Percentiles rank a stretch among this genome's conserved stretches.
Evolutionary conservation across 2,329 filamentous ascomycete genomes (phyloP).

Genomic region (Diaporthe vexans): DNA sequence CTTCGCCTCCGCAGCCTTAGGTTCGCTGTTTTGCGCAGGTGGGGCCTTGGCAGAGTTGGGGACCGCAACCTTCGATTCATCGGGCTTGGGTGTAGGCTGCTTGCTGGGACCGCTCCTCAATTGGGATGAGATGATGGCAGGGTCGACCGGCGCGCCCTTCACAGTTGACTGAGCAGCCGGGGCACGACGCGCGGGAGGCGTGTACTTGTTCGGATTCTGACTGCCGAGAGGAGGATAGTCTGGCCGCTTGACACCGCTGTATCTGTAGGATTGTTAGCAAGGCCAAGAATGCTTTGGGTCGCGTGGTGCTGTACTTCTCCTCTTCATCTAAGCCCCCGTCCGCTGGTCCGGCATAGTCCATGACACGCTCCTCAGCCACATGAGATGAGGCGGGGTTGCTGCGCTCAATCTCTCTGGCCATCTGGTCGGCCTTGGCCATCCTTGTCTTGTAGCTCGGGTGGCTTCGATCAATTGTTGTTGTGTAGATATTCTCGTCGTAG

Average conservation of each 20-base stretch:
- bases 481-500: constrained; percentile 96
- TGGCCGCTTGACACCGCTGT: constrained; percentile 87
- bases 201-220: constrained; percentile 79
- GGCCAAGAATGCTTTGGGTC: constrained; percentile 34
- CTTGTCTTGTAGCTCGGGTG: constrained; percentile 86
- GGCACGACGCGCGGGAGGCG: constrained; percentile 87
- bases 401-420: constrained; percentile 90
- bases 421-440: constrained; percentile 82
- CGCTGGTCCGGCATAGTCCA: constrained; percentile 73
- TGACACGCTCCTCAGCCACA: constrained; percentile 88
- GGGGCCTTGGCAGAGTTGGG: constrained; percentile 45
- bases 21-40: constrained; percentile 48
- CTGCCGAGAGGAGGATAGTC: constrained; percentile 77
- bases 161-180: constrained; percentile 81
- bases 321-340: constrained; percentile 87
- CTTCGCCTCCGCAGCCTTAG: constrained; percentile 47
- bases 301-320: constrained; percentile 76
- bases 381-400: constrained; percentile 82
- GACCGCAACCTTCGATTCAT: constrained; percentile 51
- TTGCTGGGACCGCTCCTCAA: constrained; percentile 66
- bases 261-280: constrained; percentile 64
- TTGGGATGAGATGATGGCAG: constrained; percentile 92
- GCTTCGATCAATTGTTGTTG: constrained; percentile 87
- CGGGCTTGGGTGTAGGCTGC: constrained; percentile 53
- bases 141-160: constrained; percentile 83